Percentiles rank a stretch among this genome's conserved stretches.
Evolutionary conservation across 2,329 filamentous ascomycete genomes (phyloP).

Genomic region (Helicocarpus griseus): DNA sequence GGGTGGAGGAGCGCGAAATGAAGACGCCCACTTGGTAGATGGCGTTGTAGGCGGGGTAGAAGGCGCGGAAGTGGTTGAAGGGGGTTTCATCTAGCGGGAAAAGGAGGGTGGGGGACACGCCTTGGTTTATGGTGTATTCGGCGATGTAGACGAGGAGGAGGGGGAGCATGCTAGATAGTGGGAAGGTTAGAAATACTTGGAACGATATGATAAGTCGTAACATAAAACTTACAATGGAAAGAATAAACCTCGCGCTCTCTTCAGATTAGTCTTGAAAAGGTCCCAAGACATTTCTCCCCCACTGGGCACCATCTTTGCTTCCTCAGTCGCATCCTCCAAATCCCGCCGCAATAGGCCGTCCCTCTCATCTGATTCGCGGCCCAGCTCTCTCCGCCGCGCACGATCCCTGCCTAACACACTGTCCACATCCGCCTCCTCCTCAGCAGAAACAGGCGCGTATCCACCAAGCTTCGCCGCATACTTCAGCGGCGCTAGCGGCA

Average conservation of each 20-base stretch:
- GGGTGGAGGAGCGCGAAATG: slow-evolving; percentile 81
- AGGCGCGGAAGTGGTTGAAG: slow-evolving; percentile 70
- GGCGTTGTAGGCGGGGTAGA: slow-evolving; percentile 91
- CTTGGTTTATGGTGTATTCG: slow-evolving; percentile 97
- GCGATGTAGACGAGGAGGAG: slow-evolving; percentile 86
- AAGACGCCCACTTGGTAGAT: slow-evolving; percentile 95
- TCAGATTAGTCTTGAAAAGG: slow-evolving; percentile 45
- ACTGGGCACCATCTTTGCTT: background rate
- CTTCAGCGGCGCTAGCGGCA: slow-evolving; percentile 60
- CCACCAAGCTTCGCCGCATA: slow-evolving; percentile 34
- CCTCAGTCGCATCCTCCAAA: background rate
- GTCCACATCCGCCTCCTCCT: slow-evolving; percentile 20
- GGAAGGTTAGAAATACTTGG: background rate
- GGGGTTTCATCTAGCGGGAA: slow-evolving; percentile 71
- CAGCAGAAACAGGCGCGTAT: slow-evolving; percentile 46
- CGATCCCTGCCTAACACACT: slow-evolving; percentile 25
- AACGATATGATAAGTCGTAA: no score
- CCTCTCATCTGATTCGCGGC: slow-evolving; percentile 21
- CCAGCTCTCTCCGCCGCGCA: slow-evolving; percentile 13
- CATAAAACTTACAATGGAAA: slow-evolving; percentile 51
- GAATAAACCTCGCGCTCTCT: slow-evolving; percentile 60
- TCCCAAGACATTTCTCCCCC: slow-evolving; percentile 17
- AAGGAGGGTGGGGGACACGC: slow-evolving; percentile 77
- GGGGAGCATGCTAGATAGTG: slow-evolving; percentile 63
- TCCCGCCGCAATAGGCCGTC: slow-evolving; percentile 22